Evolutionary conservation across 352 stramenopile genomes (phyloP).

Genomic region (Phytophthora tubulina): DNA sequence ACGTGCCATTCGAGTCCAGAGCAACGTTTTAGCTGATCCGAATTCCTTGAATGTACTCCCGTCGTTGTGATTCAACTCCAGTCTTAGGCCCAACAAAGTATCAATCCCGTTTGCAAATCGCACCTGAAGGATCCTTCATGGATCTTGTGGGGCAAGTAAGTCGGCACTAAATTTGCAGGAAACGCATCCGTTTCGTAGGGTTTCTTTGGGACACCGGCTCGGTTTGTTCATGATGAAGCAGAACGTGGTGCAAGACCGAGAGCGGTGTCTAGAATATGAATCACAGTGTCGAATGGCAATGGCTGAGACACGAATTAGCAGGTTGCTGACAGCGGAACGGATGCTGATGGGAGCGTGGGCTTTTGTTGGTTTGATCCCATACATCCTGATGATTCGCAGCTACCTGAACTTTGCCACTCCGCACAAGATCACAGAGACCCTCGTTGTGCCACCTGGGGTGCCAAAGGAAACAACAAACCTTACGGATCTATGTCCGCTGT

Average conservation of each 20-base stretch:
- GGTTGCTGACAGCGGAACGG: constrained; percentile 7
- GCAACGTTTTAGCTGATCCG: constrained; percentile 1
- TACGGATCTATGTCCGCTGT: constrained; percentile 12
- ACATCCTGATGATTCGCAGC: constrained; percentile 28
- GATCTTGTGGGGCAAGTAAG: no score
- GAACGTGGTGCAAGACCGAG: neutral
- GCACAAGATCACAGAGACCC: constrained; percentile 27
- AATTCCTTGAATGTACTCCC: constrained; percentile 1
- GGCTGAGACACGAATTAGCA: neutral
- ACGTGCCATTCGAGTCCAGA: neutral
- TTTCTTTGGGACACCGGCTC: neutral
- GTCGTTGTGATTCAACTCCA: neutral
- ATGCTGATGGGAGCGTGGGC: constrained; percentile 20
- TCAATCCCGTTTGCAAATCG: no score
- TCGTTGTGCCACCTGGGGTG: constrained; percentile 14
- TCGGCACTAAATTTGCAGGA: constrained; percentile 10
- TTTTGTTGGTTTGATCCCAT: constrained; percentile 24
- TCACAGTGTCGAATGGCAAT: neutral
- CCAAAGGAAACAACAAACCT: constrained; percentile 24
- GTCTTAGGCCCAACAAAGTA: no score
- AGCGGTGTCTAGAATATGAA: neutral
- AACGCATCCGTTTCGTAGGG: neutral
- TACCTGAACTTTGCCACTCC: constrained; percentile 34
- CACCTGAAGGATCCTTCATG: neutral
- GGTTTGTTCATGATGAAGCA: constrained; percentile 4